A percentile compares a stretch with the other conserved stretches of the same genome.
Evolutionary conservation across 495 filamentous ascomycete genomes (phyloP).

Genomic region (Apodospora peruviana): DNA sequence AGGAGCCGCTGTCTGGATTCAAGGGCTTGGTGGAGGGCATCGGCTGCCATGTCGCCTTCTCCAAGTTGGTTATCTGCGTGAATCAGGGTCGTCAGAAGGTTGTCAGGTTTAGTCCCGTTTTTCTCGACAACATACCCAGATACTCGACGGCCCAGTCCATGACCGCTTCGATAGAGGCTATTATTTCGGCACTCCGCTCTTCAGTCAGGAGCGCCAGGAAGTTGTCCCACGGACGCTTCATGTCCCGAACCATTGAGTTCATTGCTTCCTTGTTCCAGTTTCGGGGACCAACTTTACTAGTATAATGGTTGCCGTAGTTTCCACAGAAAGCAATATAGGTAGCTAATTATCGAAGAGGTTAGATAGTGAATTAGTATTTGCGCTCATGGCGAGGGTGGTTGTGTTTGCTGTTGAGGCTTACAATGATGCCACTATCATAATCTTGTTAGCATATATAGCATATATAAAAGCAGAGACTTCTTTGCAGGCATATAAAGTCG

Average conservation of each 20-base stretch:
- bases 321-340: constrained; percentile 31
- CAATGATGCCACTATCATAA: constrained; percentile 12
- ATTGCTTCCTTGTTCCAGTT: constrained; percentile 40
- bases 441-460: neutral
- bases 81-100: neutral
- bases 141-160: neutral
- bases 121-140: neutral
- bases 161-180: neutral
- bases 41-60: neutral
- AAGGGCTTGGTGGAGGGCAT: neutral
- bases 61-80: neutral
- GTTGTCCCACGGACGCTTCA: constrained; percentile 20
- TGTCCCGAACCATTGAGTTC: constrained; percentile 22
- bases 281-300: constrained; percentile 8
- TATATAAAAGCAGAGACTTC: too few relatives aligned
- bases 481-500: too few relatives aligned
- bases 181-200: neutral
- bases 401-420: too few relatives aligned
- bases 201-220: constrained; percentile 4
- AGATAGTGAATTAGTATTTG: too few relatives aligned
- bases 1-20: constrained; percentile 3
- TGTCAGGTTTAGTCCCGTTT: neutral
- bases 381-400: too few relatives aligned
- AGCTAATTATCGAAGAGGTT: constrained; percentile 2
- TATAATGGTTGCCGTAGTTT: constrained; percentile 24